Conservation (phyloP, 2,329 filamentous ascomycete species). For the Colletotrichum sojae region DNA sequence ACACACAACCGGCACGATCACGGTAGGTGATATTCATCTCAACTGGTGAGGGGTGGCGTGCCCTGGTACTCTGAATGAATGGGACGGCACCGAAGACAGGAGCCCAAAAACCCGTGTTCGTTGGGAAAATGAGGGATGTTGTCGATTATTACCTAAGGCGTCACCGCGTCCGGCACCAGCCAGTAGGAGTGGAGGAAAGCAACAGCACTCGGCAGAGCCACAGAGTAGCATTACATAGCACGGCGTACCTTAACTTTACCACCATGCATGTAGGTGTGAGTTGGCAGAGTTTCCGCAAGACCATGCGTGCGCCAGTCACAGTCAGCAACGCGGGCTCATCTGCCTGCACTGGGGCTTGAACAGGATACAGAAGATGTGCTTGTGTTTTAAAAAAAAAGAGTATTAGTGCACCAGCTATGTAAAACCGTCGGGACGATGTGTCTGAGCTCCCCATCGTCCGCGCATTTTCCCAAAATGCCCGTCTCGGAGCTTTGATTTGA, state of each 20-base stretch:
- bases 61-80: neutral
- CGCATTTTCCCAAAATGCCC: neutral
- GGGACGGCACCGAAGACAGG: neutral
- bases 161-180: neutral
- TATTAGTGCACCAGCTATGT: no score
- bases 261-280: neutral
- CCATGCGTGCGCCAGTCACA: neutral
- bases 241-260: no score
- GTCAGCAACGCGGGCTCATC: neutral
- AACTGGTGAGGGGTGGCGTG: no score
- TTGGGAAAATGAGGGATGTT: slow-evolving; percentile 6
- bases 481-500: slow-evolving; percentile 29
- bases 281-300: neutral
- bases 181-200: slow-evolving; percentile 4
- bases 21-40: no score
- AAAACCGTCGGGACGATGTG: slow-evolving; percentile 13
- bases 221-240: no score
- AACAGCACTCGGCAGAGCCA: neutral
- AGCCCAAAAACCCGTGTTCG: neutral
- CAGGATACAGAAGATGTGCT: slow-evolving; percentile 21
- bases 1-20: no score
- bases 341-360: slow-evolving; percentile 6
- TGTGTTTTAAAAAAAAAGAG: neutral
- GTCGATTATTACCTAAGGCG: slow-evolving; percentile 23
- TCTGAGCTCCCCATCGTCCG: slow-evolving; percentile 28